Base-by-base conservation (phyloP, 1,139 yeast species). In the Debaryomyces udenii region DNA sequence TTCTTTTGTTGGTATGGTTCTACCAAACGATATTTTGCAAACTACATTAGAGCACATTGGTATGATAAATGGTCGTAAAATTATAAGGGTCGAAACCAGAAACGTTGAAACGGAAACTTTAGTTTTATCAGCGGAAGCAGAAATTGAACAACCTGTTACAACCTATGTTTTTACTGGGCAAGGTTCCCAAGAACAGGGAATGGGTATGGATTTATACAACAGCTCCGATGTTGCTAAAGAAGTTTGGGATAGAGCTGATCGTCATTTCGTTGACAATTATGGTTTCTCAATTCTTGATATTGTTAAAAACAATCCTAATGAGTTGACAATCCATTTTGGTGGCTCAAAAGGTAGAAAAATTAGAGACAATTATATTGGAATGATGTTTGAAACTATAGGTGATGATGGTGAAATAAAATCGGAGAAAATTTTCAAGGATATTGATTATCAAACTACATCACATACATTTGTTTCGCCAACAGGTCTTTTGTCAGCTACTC, bases 181-280 rank as follows among this genome's bases (percentile, higher is more conserved):
- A 78, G 99, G 99, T 65, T 91, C 99, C 46, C 99, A 93, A 73
- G 99, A 94, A 69, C 99, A 94, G 76, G 98, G 98, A 64, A 93
- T 93, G 99, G 99, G 99, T 76, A 93, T 93, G 99, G 99, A 94
- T 68, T 79, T 93, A 62, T 93, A 93, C 69, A 84, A 83, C 51
- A 78, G 89, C 38, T 87, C 96, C 41, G 89, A 81, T 31, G 97
- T 94, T 64, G 99, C 99, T 44, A 84, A 83, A 59, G 82, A 81
- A 49, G 98, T 93, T 49, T 93, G 99, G 99, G 98, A 93, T 67
- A 86, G 90, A 64, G 99, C 99, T 47, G 99, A 93, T 63, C 68
- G 70, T 49, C 99, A 94, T 68, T 93, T 94, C 76, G 78, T 89
- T 64, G 78, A 83, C 63, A 90, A 91, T 65, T 93, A 93, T 61